Evolutionary conservation across 495 filamentous ascomycete genomes (phyloP), one percentile per base, ranked within the genome.

Genomic region (Haplographium delicatum): DNA sequence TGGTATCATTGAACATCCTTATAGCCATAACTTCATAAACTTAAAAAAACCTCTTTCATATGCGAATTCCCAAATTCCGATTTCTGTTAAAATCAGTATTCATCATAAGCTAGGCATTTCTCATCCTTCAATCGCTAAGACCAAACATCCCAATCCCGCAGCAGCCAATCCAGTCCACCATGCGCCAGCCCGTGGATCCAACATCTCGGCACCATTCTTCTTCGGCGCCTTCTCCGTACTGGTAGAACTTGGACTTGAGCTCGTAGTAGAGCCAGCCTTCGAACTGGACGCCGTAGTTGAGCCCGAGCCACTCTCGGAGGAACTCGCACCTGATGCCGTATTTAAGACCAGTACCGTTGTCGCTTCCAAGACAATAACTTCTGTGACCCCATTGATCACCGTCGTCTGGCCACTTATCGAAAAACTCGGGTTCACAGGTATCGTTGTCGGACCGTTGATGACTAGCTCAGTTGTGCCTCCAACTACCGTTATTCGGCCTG

Each of bases 301-400:
- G n/a, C n/a, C n/a, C n/a, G n/a, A n/a, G n/a, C n/a, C n/a, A n/a
- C n/a, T n/a, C n/a, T n/a, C n/a, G n/a, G n/a, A n/a, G n/a, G 41
- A 27, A 6, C 35, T 42, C n/a, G 20, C 31, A 42, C 31, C 26
- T n/a, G 33, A 22, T 3, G 35, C 15, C n/a, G 13, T 16, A 41
- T 23, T 47, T 23, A 10, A 50, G 22, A 56, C 19, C 11, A 30
- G 46, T 1, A 59, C 44, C 10, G 52, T 52, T 5, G 42, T 52
- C 23, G 51, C 2, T 8, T 35, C 22, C 24, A 19, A 37, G 5
- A 59, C 22, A 43, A 59, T 28, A 5, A 59, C 57, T 47, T 47
- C 44, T 11, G 57, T 59, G 1, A 37, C 46, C 0, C 57, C 57
- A 28, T 31, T 37, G 20, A 59, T 56, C 1, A 59, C 57, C 4